Evolutionary conservation across 2,329 filamentous ascomycete genomes (phyloP).

Genomic region (Pestalotiopsis fici): DNA sequence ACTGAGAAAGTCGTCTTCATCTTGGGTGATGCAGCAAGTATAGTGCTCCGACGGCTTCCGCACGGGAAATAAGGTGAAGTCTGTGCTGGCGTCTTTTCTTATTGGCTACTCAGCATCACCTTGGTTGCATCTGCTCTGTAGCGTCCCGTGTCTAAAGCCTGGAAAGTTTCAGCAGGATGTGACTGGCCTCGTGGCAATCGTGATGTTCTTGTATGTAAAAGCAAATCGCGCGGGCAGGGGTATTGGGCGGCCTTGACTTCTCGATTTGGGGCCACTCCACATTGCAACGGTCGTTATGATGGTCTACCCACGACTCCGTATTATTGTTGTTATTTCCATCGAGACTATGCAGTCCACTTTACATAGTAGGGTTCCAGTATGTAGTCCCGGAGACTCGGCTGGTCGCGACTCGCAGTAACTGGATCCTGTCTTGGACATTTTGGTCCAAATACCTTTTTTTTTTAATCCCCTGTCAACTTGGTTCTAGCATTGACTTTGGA

Average conservation of each 20-base stretch:
- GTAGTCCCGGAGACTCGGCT: background rate
- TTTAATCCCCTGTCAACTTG: background rate
- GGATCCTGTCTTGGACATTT: background rate
- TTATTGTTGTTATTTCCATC: background rate
- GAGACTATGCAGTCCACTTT: background rate
- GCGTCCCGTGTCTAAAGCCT: background rate
- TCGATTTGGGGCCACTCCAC: background rate
- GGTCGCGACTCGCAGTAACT: background rate
- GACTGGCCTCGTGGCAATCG: background rate
- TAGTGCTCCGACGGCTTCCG: background rate
- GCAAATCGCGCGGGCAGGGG: background rate
- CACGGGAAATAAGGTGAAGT: background rate
- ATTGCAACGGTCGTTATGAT: background rate
- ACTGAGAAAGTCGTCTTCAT: conserved; percentile 1
- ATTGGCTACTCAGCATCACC: background rate
- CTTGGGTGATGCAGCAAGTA: background rate
- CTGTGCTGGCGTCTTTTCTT: background rate
- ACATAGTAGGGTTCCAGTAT: background rate
- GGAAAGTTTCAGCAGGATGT: background rate
- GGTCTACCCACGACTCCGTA: background rate
- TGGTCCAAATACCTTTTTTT: background rate
- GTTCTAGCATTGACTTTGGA: background rate
- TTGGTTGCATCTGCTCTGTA: background rate
- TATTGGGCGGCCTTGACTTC: background rate
- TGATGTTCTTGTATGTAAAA: background rate